A percentile compares a stretch with the other conserved stretches of the same genome.
These are phyloP conservation scores for Linderniella brevidens DNA, from an alignment of 257 asterid species.

Conservation along the genomic window DNA sequence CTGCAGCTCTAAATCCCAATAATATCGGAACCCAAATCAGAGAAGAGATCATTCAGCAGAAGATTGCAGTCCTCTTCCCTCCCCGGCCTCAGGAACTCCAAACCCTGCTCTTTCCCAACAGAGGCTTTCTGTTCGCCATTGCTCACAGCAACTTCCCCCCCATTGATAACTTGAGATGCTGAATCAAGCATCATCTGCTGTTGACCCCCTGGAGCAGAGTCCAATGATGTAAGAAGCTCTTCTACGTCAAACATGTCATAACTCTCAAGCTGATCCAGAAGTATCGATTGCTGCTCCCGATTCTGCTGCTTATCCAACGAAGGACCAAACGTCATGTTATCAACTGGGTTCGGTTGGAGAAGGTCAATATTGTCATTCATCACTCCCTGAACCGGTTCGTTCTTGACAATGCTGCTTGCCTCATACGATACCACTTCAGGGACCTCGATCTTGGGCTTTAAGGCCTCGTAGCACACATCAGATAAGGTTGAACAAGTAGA, in stretches of 20 bases:
- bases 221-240: constrained; percentile 30
- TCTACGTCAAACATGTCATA: constrained; percentile 48
- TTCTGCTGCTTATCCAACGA: no score
- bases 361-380: no score
- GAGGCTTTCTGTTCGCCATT: neutral
- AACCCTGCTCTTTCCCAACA: constrained; percentile 16
- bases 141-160: neutral
- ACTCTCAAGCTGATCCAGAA: constrained; percentile 9
- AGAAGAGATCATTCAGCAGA: constrained; percentile 22
- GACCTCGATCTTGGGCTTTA: no score
- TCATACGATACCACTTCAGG: no score
- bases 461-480: no score
- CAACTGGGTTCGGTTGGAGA: no score
- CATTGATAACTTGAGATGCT: no score
- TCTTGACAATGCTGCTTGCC: no score
- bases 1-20: constrained; percentile 4
- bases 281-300: neutral
- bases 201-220: neutral
- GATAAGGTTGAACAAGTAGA: no score
- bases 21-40: constrained; percentile 20
- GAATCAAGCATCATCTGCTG: no score
- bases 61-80: constrained; percentile 33
- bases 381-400: no score
- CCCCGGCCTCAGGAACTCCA: constrained; percentile 52
- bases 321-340: no score